Evolutionary conservation across 2,329 filamentous ascomycete species (phyloP), one percentile per base, ranked within the genome.

Genomic region (Fusarium nisikadoi): DNA sequence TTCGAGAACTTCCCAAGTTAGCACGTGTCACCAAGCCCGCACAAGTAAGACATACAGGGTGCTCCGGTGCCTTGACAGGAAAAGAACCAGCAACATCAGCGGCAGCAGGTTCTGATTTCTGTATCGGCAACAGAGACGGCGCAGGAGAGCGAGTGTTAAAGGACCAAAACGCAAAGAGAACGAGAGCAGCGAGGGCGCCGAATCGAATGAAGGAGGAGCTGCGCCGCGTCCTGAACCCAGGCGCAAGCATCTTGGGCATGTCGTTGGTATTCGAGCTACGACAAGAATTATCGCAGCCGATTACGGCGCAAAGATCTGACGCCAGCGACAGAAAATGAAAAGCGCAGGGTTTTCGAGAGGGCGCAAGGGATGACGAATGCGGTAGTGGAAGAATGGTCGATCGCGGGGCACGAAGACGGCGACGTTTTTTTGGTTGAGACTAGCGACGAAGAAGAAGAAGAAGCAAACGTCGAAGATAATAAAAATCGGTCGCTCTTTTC

Each of bases 161-260:
- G 4, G 68, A 62, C 75, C 80, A 82, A 31, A 80, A 70, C n/a
- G 73, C 71, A 36, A 79, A 72, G 36, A 83, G 46, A 20, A 86
- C 43, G 41, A 85, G 59, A 41, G 79, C 53, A 58, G 79, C 79
- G n/a, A 84, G 75, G 42, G 84, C 64, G 33, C 79, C 71, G 63
- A 83, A 85, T 60, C 83, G 84, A 31, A 85, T 64, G 60, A 85
- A 78, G 72, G 84, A 81, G 54, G 83, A 84, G 13, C 80, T 81
- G 59, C 84, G 82, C 64, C 84, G 81, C 62, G 83, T 81, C 43
- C 83, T 82, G 63, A 85, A 84, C 36, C 79, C 79, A 38, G 82
- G 80, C 68, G 82, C 80, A 65, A 82, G 78, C 79, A 84, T 72
- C 67, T 77, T 79, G 64, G 67, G 63, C 78, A 79, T 78, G 23